Evolutionary conservation across 495 filamentous ascomycete genomes (phyloP), one percentile per base, ranked within the genome.

Genomic region (Xylaria scruposa): DNA sequence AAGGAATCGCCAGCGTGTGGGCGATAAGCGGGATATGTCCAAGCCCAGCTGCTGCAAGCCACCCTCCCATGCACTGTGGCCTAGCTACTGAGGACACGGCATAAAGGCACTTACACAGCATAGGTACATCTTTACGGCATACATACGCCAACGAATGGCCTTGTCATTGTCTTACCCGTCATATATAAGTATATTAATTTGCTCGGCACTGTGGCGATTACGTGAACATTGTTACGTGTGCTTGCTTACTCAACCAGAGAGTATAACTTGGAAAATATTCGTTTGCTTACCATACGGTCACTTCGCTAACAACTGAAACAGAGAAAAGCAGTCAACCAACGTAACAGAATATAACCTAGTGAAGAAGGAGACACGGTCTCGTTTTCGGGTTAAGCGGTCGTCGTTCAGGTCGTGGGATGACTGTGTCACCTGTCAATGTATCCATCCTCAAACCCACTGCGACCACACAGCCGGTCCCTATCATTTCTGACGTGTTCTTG

Each of bases 401-500:
- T 21, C n/a, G 17, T 62, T 26, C 38, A 36, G 40, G 47, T 36
- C 38, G 59, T 53, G 15, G 33, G 31, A 61, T n/a, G 19, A 60
- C n/a, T 38, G 70, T 65, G 68, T 70, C 31, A 47, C 68, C 56
- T 60, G n/a, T 36, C 59, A 56, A 64, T 51, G 31, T 63, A 56
- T 71, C 60, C 70, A 60, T 49, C 47, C 53, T 38, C 38, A 59
- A 56, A 71, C 31, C 49, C 70, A 71, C 59, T 71, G 62, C 62
- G 49, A 67, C 70, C 70, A 59, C 56, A 61, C 38, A 49, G 21
- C 40, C 19, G 17, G 54, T 42, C 40, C 42, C n/a, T 31, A 60
- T 69, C 54, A 13, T 56, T 71, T 71, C 70, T 71, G 70, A 71
- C 70, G 70, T 71, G 70, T 59, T 62, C 68, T 62, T 58, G 54